Evolutionary conservation across 805 yeast genomes (phyloP), one percentile per base, ranked within the genome.

Genomic region (Lipomyces lipofer): DNA sequence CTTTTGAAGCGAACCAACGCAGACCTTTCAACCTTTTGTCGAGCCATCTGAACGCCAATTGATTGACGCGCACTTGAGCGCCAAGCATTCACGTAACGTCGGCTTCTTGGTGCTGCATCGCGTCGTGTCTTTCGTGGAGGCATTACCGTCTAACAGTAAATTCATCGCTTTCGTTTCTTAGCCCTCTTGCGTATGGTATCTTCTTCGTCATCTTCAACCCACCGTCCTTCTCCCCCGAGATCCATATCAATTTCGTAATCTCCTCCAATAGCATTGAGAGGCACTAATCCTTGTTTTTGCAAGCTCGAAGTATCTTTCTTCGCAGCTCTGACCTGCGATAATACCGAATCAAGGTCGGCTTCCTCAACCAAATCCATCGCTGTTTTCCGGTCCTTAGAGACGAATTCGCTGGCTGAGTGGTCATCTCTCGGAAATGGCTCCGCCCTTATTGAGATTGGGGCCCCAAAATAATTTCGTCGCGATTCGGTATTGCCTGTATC

Each of bases 161-260:
- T n/a, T n/a, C n/a, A n/a, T 36, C 40, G 21, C 52, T 52, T 43
- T 39, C 45, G 21, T 21, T 47, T 49, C 24, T 49, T 49, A 6
- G 43, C 36, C 38, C 47, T 57, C 42, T 30, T 32, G 6, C 42
- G 45, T 29, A 38, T 38, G 19, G 35, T 21, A 19, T 53, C 55
- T 19, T 57, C 59, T n/a, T 57, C 63, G 12, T 59, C 62, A 17
- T 59, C 63, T n/a, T 58, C 62, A 33, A 47, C 22, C 63, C 63
- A 59, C 24, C 62, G 43, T 4, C 63, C 63, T 43, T 59, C 63
- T 22, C 57, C 63, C 12, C 63, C 63, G 13, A 59, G 24, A 36
- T 58, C 62, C 8, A 29, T 33, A 12, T 59, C 63, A 33, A 59
- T 58, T 22, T 58, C 63, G 42, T 58, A 57, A 21, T 52, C 62